A percentile compares a stretch with the other conserved stretches of the same genome.
Evolutionary conservation across 2,329 filamentous ascomycete species (phyloP).

Genomic region (Cytospora schulzeri): DNA sequence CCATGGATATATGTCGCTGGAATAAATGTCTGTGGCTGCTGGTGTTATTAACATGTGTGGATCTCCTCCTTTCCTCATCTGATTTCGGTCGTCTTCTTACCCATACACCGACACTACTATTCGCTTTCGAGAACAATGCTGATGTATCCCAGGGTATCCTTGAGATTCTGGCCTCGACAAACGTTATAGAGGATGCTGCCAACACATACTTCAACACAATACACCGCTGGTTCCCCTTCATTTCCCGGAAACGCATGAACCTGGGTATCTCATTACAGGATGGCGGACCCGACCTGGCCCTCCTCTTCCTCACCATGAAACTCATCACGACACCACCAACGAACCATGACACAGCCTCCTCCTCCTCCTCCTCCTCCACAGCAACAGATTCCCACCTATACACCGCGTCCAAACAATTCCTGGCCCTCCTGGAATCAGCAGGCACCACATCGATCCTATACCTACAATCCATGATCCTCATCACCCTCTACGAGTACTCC

Average conservation of each 20-base stretch:
- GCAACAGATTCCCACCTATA: constrained; percentile 45
- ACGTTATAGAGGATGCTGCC: constrained; percentile 41
- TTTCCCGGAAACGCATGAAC: constrained; percentile 49
- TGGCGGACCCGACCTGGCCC: constrained; percentile 47
- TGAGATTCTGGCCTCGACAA: constrained; percentile 42
- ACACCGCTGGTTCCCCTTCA: constrained; percentile 51
- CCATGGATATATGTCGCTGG: not conserved
- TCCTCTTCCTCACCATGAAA: constrained; percentile 53
- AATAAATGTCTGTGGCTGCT: not conserved
- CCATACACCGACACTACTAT: too few species aligned
- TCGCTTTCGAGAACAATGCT: too few species aligned
- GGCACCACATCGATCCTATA: constrained; percentile 46
- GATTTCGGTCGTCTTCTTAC: not conserved
- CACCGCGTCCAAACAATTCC: constrained; percentile 45
- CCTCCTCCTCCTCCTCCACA: constrained; percentile 26
- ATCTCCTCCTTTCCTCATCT: not conserved
- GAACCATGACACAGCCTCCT: constrained; percentile 35
- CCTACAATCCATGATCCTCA: constrained; percentile 48
- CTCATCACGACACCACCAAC: constrained; percentile 42
- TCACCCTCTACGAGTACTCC: constrained; percentile 51
- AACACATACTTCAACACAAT: constrained; percentile 47
- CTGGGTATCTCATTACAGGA: constrained; percentile 45
- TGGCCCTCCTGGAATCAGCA: constrained; percentile 43
- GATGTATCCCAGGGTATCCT: constrained; percentile 39
- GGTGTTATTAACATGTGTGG: not conserved